Evolutionary conservation across 1,139 yeast genomes (phyloP).

Genomic region (Hyphopichia burtonii): DNA sequence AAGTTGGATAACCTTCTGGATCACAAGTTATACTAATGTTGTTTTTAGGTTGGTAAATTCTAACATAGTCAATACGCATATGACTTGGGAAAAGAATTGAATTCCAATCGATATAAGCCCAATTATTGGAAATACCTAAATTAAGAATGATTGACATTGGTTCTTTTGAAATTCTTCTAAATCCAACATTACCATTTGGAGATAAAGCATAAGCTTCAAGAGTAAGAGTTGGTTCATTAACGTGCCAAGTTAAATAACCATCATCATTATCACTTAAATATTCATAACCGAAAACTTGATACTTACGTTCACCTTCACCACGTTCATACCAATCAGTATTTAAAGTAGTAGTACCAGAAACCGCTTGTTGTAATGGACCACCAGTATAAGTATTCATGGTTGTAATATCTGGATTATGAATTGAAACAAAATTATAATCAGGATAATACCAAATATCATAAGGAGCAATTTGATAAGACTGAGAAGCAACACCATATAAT

Average conservation of each 20-base stretch:
- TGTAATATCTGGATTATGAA: conserved; percentile 20
- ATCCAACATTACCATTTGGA: conserved; percentile 27
- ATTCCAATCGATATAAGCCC: conserved; percentile 34
- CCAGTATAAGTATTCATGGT: conserved; percentile 29
- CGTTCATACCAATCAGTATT: conserved; percentile 25
- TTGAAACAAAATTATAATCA: conserved; percentile 22
- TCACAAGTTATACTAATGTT: conserved; percentile 23
- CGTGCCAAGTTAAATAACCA: conserved; percentile 28
- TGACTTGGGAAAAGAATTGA: conserved; percentile 22
- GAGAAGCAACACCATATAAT: conserved; percentile 24
- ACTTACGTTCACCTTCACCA: conserved; percentile 17
- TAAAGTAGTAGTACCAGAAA: conserved; percentile 25
- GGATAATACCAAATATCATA: conserved; percentile 30
- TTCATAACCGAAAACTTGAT: conserved; percentile 25
- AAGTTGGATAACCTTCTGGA: conserved; percentile 23
- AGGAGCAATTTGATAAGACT: conserved; percentile 28
- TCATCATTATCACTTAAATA: conserved; percentile 20
- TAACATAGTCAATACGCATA: conserved; percentile 22
- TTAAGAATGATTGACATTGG: conserved; percentile 28
- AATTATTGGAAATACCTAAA: conserved; percentile 27
- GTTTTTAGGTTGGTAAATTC: conserved; percentile 26
- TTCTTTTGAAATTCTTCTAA: conserved; percentile 25
- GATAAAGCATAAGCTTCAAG: conserved; percentile 22
- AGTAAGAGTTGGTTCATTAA: conserved; percentile 26
- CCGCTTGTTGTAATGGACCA: conserved; percentile 29